Conservation (phyloP, 495 filamentous ascomycete species). For the Neurospora sp. region DNA sequence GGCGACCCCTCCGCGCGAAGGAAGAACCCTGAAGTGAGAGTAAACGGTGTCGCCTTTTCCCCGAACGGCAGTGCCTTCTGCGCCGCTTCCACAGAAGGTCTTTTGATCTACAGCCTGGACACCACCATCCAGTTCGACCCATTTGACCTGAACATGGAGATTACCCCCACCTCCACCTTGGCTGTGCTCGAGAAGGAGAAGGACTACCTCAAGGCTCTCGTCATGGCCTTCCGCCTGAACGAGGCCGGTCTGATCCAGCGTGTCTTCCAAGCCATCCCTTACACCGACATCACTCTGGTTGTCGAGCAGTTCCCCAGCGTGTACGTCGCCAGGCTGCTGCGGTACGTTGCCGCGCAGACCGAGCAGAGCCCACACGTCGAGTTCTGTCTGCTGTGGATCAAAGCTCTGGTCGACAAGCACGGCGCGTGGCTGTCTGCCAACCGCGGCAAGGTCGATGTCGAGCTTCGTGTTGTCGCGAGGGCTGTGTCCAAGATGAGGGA, state of each 20-base stretch:
- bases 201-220: slow-evolving; percentile 81
- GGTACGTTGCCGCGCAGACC: slow-evolving; percentile 77
- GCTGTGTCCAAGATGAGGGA: slow-evolving; percentile 67
- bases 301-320: slow-evolving; percentile 70
- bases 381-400: slow-evolving; percentile 87
- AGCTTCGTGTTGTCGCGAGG: slow-evolving; percentile 68
- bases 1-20: slow-evolving; percentile 70
- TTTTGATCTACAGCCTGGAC: slow-evolving; percentile 87
- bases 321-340: slow-evolving; percentile 73
- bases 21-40: slow-evolving; percentile 72
- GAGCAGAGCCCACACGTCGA: slow-evolving; percentile 88
- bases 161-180: slow-evolving; percentile 76
- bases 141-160: slow-evolving; percentile 86
- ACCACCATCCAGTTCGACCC: slow-evolving; percentile 77
- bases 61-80: slow-evolving; percentile 86
- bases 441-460: slow-evolving; percentile 61
- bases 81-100: slow-evolving; percentile 86
- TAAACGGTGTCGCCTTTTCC: slow-evolving; percentile 74
- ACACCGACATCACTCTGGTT: slow-evolving; percentile 63
- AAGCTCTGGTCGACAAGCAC: slow-evolving; percentile 70
- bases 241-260: slow-evolving; percentile 63
- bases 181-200: slow-evolving; percentile 59
- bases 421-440: slow-evolving; percentile 76
- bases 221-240: slow-evolving; percentile 95
- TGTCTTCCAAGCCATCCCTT: slow-evolving; percentile 77